A percentile compares a stretch with the other conserved stretches of the same genome.
These are phyloP conservation scores for Ceratocystis destructans DNA, from an alignment of 2,329 filamentous ascomycete genomes.

Conservation along the genomic window DNA sequence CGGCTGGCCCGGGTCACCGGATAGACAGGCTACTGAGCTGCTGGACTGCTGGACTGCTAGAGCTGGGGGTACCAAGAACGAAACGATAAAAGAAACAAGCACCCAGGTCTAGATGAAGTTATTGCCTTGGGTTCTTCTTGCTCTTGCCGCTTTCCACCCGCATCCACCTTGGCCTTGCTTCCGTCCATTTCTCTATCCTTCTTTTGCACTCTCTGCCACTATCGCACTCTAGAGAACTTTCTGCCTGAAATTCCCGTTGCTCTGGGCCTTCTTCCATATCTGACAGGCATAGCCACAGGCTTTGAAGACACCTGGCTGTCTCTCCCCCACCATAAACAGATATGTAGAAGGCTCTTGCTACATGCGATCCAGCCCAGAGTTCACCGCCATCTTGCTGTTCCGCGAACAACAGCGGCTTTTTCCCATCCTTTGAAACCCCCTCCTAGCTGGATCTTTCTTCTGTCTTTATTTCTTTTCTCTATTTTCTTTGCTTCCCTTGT, in stretches of 20 bases:
- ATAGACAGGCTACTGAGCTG: background rate
- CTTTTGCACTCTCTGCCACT: background rate
- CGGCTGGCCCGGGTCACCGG: background rate
- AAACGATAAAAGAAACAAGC: background rate
- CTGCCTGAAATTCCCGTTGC: background rate
- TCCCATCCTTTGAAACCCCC: background rate
- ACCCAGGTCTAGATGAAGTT: background rate
- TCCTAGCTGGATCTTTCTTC: background rate
- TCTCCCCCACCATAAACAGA: background rate
- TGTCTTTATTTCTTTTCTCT: background rate
- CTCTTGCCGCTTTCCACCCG: background rate
- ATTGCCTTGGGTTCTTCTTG: background rate
- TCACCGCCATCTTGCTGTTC: conserved; percentile 2
- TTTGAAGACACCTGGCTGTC: background rate
- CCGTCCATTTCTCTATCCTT: background rate
- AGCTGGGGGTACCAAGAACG: background rate
- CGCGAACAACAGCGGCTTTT: background rate
- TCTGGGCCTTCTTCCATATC: background rate
- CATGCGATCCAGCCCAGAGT: background rate
- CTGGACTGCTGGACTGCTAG: background rate
- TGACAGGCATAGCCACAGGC: background rate
- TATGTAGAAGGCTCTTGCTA: background rate
- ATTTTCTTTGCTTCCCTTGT: background rate
- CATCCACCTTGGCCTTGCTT: background rate
- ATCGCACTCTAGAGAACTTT: background rate